phyloP scores from a whole-genome alignment of 2,329 filamentous ascomycete genomes.

The Aspergillus sp. region DNA sequence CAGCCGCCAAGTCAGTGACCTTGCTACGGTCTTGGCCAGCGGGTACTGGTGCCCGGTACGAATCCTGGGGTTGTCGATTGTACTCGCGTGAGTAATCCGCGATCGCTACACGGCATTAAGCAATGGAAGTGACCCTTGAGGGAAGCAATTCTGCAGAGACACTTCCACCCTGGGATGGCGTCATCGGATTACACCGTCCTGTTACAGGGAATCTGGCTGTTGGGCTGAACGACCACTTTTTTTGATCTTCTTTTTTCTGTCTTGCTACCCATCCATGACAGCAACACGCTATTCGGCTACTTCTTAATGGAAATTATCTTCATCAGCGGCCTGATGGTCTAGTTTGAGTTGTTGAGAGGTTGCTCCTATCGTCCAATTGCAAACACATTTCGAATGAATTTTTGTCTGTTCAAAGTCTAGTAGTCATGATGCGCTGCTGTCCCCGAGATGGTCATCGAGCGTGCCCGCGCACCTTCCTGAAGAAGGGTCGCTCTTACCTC shows the following conservation, averaged over 20 bases:
- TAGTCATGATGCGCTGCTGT: background rate
- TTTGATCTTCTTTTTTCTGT: conserved; percentile 27
- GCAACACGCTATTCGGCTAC: no score
- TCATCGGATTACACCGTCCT: conserved; percentile 56
- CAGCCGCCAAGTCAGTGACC: conserved; percentile 41
- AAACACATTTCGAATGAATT: no score
- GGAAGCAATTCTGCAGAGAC: conserved; percentile 64
- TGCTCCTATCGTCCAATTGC: no score
- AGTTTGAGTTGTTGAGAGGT: no score
- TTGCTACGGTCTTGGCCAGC: conserved; percentile 44
- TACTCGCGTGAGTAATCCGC: conserved; percentile 61
- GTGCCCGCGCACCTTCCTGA: background rate
- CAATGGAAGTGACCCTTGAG: conserved; percentile 59
- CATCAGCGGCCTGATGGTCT: background rate
- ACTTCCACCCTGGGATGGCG: conserved; percentile 59
- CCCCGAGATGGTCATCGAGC: background rate
- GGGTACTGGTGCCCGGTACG: conserved; percentile 58
- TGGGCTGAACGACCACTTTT: conserved; percentile 43
- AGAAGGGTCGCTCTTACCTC: conserved; percentile 1
- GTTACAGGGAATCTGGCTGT: conserved; percentile 43
- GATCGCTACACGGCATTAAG: conserved; percentile 59
- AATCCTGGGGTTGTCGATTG: conserved; percentile 56
- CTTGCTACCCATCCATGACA: background rate
- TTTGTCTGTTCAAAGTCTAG: no score
- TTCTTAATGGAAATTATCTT: background rate